Evolutionary conservation across 2,329 filamentous ascomycete genomes (phyloP).

Genomic region (Metarhizium anisopliae): DNA sequence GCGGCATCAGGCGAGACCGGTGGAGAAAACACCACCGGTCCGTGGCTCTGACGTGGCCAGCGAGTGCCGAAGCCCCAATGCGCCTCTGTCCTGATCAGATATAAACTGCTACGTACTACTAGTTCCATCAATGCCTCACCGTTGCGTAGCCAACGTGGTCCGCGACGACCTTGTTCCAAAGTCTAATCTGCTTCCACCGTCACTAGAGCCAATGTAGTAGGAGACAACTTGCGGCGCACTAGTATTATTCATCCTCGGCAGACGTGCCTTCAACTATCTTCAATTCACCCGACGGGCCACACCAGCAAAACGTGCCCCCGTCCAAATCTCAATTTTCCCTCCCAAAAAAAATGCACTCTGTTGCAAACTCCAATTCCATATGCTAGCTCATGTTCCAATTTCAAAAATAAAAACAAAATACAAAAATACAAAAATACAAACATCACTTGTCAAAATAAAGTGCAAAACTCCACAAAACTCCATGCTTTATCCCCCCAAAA

Average conservation of each 20-base stretch:
- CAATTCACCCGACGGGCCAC: background rate
- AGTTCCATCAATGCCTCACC: too few species aligned
- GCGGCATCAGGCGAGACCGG: too few species aligned
- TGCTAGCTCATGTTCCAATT: background rate
- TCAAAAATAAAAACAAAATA: background rate
- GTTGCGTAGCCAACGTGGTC: too few species aligned
- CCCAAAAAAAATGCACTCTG: background rate
- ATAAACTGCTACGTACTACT: too few species aligned
- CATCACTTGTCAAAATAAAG: background rate
- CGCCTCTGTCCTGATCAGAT: too few species aligned
- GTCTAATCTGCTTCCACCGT: too few species aligned
- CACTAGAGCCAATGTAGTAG: background rate
- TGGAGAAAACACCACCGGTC: too few species aligned
- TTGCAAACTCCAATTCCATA: background rate
- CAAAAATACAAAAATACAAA: background rate
- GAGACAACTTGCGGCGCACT: background rate
- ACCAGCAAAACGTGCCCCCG: background rate
- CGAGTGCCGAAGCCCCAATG: too few species aligned
- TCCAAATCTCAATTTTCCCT: background rate
- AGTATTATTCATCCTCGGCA: background rate
- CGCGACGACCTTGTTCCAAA: too few species aligned
- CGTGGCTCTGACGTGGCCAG: too few species aligned
- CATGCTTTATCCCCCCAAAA: background rate
- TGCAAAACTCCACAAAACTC: slow-evolving; percentile 1
- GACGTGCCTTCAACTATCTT: background rate